Evolutionary conservation across 177 flowering plant genomes (phyloP).

Genomic region (Tripterygium wilfordii): DNA sequence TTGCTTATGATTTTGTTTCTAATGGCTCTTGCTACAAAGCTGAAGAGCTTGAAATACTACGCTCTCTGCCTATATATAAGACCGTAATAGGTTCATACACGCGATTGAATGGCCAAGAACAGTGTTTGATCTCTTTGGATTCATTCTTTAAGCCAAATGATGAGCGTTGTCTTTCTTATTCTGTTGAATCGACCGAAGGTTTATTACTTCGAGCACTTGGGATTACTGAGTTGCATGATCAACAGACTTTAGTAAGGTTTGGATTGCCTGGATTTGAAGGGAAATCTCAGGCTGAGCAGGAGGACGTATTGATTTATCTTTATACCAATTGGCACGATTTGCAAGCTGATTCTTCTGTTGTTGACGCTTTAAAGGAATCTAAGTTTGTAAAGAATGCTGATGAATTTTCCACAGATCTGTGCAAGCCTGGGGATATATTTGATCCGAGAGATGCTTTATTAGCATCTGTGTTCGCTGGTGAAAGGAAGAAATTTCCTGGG

Average conservation of each 20-base stretch:
- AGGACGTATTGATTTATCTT: slow-evolving; percentile 73
- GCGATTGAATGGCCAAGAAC: slow-evolving; percentile 42
- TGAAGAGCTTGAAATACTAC: slow-evolving; percentile 77
- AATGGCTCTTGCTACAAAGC: slow-evolving; percentile 45
- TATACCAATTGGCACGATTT: slow-evolving; percentile 83
- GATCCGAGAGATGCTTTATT: slow-evolving; percentile 82
- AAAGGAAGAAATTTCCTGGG: slow-evolving; percentile 81
- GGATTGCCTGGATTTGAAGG: slow-evolving; percentile 77
- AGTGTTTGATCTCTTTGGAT: slow-evolving; percentile 68
- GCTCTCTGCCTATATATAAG: slow-evolving; percentile 73
- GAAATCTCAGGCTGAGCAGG: slow-evolving; percentile 69
- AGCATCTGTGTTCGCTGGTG: slow-evolving; percentile 72
- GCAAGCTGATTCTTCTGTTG: slow-evolving; percentile 55
- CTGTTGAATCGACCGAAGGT: slow-evolving; percentile 48
- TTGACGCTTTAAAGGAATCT: slow-evolving; percentile 68
- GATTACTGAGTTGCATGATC: slow-evolving; percentile 71
- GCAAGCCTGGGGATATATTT: slow-evolving; percentile 64
- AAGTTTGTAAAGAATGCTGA: slow-evolving; percentile 76
- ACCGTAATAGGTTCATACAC: slow-evolving; percentile 72
- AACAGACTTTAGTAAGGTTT: slow-evolving; percentile 75
- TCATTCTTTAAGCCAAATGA: slow-evolving; percentile 80
- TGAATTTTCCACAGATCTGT: slow-evolving; percentile 52
- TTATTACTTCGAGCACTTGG: slow-evolving; percentile 66
- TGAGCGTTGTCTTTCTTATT: slow-evolving; percentile 62
- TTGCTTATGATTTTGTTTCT: slow-evolving; percentile 63